Conservation (phyloP, 148 eudicot genomes). For the Agrostemma githago region DNA sequence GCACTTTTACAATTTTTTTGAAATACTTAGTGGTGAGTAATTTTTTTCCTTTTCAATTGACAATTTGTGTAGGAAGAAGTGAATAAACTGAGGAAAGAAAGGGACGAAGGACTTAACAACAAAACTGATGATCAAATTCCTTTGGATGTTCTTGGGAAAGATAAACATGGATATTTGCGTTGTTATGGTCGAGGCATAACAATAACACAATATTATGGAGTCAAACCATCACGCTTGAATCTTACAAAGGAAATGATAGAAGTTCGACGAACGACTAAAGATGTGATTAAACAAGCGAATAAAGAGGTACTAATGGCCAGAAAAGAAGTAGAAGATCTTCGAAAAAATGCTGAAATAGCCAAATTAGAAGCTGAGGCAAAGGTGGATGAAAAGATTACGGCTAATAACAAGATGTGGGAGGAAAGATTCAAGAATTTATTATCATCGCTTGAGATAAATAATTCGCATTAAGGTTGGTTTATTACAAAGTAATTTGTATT, state of each 20-base stretch:
- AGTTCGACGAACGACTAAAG: background rate
- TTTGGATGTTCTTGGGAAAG: constrained; percentile 13
- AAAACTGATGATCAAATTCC: constrained; percentile 12
- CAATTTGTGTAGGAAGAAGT: background rate
- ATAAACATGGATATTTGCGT: constrained; percentile 19
- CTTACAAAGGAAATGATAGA: too few species aligned
- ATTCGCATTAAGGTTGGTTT: constrained; percentile 2
- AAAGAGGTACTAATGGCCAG: background rate
- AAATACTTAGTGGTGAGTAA: background rate
- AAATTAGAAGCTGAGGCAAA: constrained; percentile 6
- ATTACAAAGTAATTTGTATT: background rate
- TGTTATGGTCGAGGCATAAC: constrained; percentile 13
- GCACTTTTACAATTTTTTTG: background rate
- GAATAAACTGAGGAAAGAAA: constrained; percentile 5
- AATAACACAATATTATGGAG: constrained; percentile 1
- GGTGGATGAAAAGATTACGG: constrained; percentile 4
- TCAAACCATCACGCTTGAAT: constrained; percentile 10
- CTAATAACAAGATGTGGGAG: constrained; percentile 12
- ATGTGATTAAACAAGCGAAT: background rate
- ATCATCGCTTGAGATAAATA: constrained; percentile 6
- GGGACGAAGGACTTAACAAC: constrained; percentile 15
- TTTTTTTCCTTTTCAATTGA: too few species aligned
- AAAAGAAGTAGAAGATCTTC: background rate
- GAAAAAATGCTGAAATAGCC: background rate
- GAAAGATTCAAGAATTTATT: background rate